Evolutionary conservation across 1,284 basidiomycete genomes (phyloP), one percentile per base, ranked within the genome.

Genomic region (Neotropicomus parvogracilis): DNA sequence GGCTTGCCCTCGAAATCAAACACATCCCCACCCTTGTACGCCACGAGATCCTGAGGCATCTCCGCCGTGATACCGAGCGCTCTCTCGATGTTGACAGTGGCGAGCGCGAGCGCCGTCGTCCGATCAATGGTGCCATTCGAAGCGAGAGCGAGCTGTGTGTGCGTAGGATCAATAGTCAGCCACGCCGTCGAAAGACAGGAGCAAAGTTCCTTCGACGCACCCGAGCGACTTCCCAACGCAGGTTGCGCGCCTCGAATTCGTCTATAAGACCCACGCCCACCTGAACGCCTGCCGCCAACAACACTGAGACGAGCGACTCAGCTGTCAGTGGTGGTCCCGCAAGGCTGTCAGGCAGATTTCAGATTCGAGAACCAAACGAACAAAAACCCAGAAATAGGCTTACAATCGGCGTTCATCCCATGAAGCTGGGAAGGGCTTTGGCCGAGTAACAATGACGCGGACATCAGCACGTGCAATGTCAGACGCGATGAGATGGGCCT

Each of bases 211-310:
- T 11, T 37, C 16, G 10, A 47, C 44, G 7, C 55, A 85, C 85
- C 84, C 83, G 86, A 56, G 80, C 78, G n/a, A 84, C 71, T 55
- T 89, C 85, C 65, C 88, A 88, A 4, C 85, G 75, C 12, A 81
- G 76, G 54, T 88, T 85, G 20, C 80, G 70, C 4, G 81, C 85
- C 62, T 80, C 73, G 78, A 83, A 89, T 34, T 81, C 77, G 32
- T 73, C 69, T 31, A 66, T 65, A 27, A 86, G 73, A 13, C 87
- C 87, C n/a, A 93, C 60, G 2, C 80, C 90, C 20, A 92, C 85
- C 4, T 75, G 80, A 8, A 93, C 85, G 20, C 83, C 83, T 34
- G 81, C 75, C 10, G 74, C 66, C 14, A 83, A 62, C 24, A 93
- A 71, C 24, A 71, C 75, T 0, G 78, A 72, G 6, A 90, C 70